phyloP scores from a whole-genome alignment of 345 rosid species.

The Excoecaria agallocha region DNA sequence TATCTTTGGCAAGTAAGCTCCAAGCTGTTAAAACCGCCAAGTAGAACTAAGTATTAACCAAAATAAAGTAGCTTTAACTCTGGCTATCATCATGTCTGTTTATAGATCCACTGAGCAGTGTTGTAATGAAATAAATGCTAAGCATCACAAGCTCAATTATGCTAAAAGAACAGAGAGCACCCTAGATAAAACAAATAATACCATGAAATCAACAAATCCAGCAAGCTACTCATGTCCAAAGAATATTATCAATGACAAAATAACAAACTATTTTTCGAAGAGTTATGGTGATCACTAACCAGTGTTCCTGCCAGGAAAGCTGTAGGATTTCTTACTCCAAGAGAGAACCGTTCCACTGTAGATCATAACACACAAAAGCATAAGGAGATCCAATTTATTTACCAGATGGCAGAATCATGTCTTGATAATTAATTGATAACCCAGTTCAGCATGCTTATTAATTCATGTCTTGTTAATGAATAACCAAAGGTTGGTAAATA shows the following conservation, averaged over 20 bases:
- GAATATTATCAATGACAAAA: neutral
- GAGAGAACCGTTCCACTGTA: conserved; percentile 84
- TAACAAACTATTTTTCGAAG: neutral
- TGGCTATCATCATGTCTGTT: neutral
- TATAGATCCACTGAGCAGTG: neutral
- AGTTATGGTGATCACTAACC: conserved; percentile 42
- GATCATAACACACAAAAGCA: conserved; percentile 19
- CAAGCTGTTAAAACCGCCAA: neutral
- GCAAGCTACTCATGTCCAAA: neutral
- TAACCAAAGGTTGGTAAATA: neutral
- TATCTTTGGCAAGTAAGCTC: neutral
- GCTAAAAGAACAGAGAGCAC: too few species aligned
- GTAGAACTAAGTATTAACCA: neutral
- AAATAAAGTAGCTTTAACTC: neutral
- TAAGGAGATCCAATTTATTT: conserved; percentile 8
- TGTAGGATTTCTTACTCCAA: conserved; percentile 86
- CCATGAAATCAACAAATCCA: neutral
- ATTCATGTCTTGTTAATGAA: neutral
- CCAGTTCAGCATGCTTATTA: neutral
- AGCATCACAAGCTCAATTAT: neutral
- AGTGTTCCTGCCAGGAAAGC: conserved; percentile 76
- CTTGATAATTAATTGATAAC: neutral
- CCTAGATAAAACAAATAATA: neutral
- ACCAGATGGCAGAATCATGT: neutral
- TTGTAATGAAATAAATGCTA: neutral